phyloP scores from a whole-genome alignment of 345 rosid species.

The Punica granatum region DNA sequence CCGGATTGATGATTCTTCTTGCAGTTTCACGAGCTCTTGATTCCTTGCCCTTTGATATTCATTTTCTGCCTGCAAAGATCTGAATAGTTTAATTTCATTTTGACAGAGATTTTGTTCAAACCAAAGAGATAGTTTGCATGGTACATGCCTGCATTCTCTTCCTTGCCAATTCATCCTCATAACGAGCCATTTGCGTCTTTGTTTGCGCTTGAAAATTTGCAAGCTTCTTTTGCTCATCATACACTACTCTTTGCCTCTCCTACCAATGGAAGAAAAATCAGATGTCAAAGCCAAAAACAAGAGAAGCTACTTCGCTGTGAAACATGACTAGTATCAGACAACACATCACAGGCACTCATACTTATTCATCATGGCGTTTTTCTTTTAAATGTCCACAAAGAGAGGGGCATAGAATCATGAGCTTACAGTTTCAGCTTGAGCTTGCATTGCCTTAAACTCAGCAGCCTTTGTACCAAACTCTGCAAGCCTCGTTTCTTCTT shows the following conservation, averaged over 20 bases:
- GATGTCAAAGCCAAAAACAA: background rate
- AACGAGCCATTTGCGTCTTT: slow-evolving; percentile 91
- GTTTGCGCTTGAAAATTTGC: slow-evolving; percentile 87
- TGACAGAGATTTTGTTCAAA: background rate
- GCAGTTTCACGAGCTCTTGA: slow-evolving; percentile 89
- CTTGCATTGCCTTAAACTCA: slow-evolving; percentile 77
- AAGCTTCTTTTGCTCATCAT: slow-evolving; percentile 87
- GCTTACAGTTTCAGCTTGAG: slow-evolving; percentile 86
- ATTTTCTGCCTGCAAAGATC: slow-evolving; percentile 67
- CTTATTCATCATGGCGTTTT: too few species aligned
- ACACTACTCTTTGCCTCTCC: slow-evolving; percentile 86
- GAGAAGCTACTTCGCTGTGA: background rate
- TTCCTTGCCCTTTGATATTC: slow-evolving; percentile 84
- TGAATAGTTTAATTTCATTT: slow-evolving; percentile 5
- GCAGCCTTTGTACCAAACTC: slow-evolving; percentile 59
- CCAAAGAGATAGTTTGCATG: background rate
- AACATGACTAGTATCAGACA: background rate
- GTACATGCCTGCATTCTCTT: slow-evolving; percentile 94
- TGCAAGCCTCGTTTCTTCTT: slow-evolving; percentile 73
- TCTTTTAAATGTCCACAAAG: too few species aligned
- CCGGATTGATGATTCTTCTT: slow-evolving; percentile 84
- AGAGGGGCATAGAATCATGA: background rate
- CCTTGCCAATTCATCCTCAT: slow-evolving; percentile 89
- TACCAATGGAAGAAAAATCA: slow-evolving; percentile 20
- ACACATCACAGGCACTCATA: background rate